Evolutionary conservation across 2,329 filamentous ascomycete genomes (phyloP).

Genomic region (Nakataea oryzae): DNA sequence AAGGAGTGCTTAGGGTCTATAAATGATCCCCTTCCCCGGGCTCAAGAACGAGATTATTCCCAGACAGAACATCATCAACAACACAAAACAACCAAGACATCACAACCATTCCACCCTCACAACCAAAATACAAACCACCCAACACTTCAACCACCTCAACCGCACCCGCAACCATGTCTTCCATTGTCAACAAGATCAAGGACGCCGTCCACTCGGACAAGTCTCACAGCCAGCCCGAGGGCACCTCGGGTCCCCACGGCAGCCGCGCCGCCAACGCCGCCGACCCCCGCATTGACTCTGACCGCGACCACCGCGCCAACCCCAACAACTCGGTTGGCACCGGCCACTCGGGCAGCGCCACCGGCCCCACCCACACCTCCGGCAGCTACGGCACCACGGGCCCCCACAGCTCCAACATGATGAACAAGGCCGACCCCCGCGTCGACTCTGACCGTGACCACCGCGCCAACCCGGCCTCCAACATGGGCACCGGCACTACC

Average conservation of each 20-base stretch:
- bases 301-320: slow-evolving; percentile 21
- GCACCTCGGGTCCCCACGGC: slow-evolving; percentile 25
- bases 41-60: background rate
- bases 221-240: slow-evolving; percentile 13
- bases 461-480: slow-evolving; percentile 6
- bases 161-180: slow-evolving; percentile 37
- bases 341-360: slow-evolving; percentile 7
- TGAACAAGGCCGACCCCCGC: slow-evolving; percentile 38
- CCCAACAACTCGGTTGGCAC: slow-evolving; percentile 9
- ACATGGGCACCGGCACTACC: background rate
- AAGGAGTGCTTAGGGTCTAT: background rate
- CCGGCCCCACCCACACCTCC: slow-evolving; percentile 12
- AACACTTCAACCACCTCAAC: background rate
- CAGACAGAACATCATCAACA: slow-evolving; percentile 3
- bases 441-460: slow-evolving; percentile 33
- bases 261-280: slow-evolving; percentile 30
- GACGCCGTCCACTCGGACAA: slow-evolving; percentile 38
- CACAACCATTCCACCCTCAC: slow-evolving; percentile 5
- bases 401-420: slow-evolving; percentile 24
- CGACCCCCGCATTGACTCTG: slow-evolving; percentile 37
- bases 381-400: slow-evolving; percentile 15
- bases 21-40: background rate
- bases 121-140: background rate
- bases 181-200: slow-evolving; percentile 50
- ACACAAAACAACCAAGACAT: slow-evolving; percentile 3